phyloP scores from a whole-genome alignment of 2,329 filamentous ascomycete species.

The Verticillium nonalfalfae region DNA sequence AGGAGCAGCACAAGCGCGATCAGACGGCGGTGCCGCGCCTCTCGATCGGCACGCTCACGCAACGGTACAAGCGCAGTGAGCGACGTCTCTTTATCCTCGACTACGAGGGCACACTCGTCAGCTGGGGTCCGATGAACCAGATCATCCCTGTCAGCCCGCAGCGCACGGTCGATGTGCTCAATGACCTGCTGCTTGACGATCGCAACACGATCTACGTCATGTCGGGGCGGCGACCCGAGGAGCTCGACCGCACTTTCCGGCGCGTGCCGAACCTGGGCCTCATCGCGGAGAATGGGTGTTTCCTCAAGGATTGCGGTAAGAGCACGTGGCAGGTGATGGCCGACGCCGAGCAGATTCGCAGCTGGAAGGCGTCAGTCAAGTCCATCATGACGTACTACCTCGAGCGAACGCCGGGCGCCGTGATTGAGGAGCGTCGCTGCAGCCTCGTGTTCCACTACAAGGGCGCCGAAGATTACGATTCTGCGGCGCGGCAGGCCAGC shows the following conservation, averaged over 20 bases:
- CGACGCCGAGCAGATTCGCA: conserved; percentile 60
- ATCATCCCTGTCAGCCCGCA: conserved; percentile 81
- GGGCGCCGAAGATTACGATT: conserved; percentile 68
- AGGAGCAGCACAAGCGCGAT: conserved; percentile 79
- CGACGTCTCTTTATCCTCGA: conserved; percentile 83
- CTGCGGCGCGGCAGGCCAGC: conserved; percentile 71
- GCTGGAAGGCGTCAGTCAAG: conserved; percentile 80
- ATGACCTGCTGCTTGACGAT: conserved; percentile 72
- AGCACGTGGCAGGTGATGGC: conserved; percentile 73
- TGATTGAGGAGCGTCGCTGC: conserved; percentile 86
- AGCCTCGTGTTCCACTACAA: conserved; percentile 89
- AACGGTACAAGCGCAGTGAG: conserved; percentile 59
- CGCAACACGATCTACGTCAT: conserved; percentile 89
- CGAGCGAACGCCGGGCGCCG: conserved; percentile 81
- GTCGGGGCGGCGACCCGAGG: conserved; percentile 81
- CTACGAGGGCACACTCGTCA: conserved; percentile 88
- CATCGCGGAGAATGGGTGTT: conserved; percentile 93
- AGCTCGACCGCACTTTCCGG: conserved; percentile 81
- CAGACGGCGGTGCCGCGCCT: conserved; percentile 83
- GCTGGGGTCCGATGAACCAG: conserved; percentile 76
- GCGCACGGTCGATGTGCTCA: conserved; percentile 75
- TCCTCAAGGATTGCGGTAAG: conserved; percentile 65
- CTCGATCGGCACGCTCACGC: conserved; percentile 57
- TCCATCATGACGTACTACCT: conserved; percentile 84
- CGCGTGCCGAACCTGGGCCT: conserved; percentile 78